A percentile compares a stretch with the other conserved stretches of the same genome.
Evolutionary conservation across 2,329 filamentous ascomycete species (phyloP).

Genomic region (Lasiodiplodia gonubiensis): DNA sequence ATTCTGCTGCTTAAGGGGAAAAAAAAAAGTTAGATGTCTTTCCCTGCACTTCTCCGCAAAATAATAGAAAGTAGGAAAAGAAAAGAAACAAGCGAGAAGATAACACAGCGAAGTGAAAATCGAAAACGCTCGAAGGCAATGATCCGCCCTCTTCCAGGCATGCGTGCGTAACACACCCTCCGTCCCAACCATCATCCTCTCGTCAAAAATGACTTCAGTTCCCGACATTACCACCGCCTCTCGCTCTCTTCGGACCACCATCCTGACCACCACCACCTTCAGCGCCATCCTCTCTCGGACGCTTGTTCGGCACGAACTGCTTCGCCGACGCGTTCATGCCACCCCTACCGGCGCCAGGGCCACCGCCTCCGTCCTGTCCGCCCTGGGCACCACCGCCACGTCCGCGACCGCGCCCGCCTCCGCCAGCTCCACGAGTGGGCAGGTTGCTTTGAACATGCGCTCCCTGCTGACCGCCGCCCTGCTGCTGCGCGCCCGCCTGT

Average conservation of each 20-base stretch:
- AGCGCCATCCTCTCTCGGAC: conserved; percentile 37
- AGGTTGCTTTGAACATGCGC: conserved; percentile 32
- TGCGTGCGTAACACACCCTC: background rate
- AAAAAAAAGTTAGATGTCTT: background rate
- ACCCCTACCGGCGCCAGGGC: conserved; percentile 33
- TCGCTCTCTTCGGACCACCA: conserved; percentile 14
- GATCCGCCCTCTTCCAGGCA: too few relatives aligned
- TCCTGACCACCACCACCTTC: conserved; percentile 28
- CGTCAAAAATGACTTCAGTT: background rate
- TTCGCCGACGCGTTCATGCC: conserved; percentile 44
- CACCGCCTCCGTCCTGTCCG: conserved; percentile 31
- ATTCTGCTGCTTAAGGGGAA: background rate
- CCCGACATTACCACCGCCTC: conserved; percentile 14
- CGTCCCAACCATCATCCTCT: background rate
- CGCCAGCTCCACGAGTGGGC: conserved; percentile 26
- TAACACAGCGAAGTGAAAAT: background rate
- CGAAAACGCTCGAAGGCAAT: background rate
- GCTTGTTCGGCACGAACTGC: conserved; percentile 47
- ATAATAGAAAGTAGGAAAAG: background rate
- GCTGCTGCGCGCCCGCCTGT: conserved; percentile 37
- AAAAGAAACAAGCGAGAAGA: background rate
- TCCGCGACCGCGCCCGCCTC: conserved; percentile 25
- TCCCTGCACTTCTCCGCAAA: background rate
- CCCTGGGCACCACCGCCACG: conserved; percentile 29
- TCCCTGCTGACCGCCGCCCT: conserved; percentile 21